These are phyloP conservation scores for Dendrocalamus latiflorus DNA, from an alignment of 202 grass and related monocot species.

Conservation along the genomic window DNA sequence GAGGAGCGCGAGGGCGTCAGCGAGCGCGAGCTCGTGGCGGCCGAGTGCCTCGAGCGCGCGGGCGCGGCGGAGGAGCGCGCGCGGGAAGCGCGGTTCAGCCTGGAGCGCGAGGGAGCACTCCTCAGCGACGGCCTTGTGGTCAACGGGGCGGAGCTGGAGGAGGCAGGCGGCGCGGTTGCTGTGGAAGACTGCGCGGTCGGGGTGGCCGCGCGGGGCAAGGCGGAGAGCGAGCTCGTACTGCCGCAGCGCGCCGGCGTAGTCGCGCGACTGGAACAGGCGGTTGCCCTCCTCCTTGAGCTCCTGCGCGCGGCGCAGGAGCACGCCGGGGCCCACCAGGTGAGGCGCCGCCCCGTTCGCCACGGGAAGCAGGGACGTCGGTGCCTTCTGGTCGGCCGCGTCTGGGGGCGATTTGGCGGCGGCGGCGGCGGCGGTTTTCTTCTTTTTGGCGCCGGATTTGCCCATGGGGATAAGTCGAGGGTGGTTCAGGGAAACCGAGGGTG, in stretches of 20 bases:
- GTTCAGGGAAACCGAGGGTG: neutral
- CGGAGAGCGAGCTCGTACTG: conserved; percentile 96
- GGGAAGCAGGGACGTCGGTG: neutral
- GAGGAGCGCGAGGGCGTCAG: no score
- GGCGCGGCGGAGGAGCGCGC: conserved; percentile 76
- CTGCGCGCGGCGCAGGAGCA: no score
- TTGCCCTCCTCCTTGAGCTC: conserved; percentile 86
- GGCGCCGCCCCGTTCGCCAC: conserved; percentile 24
- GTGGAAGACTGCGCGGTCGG: conserved; percentile 88
- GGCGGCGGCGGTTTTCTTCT: conserved; percentile 60
- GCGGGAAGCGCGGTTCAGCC: conserved; percentile 78
- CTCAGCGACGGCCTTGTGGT: conserved; percentile 65
- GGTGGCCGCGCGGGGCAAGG: conserved; percentile 70
- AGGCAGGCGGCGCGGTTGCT: conserved; percentile 94
- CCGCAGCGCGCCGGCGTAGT: conserved; percentile 71
- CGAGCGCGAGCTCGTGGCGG: conserved; percentile 66
- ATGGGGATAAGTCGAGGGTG: conserved; percentile 2
- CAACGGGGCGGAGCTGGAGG: conserved; percentile 88
- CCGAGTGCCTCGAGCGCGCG: conserved; percentile 78
- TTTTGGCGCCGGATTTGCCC: conserved; percentile 67
- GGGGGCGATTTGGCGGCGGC: neutral
- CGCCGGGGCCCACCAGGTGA: no score
- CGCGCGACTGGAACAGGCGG: conserved; percentile 77
- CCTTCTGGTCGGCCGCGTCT: neutral
- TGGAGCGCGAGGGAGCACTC: conserved; percentile 92